Evolutionary conservation across 208 protist genomes (phyloP).

Genomic region (Leishmania guyanensis): DNA sequence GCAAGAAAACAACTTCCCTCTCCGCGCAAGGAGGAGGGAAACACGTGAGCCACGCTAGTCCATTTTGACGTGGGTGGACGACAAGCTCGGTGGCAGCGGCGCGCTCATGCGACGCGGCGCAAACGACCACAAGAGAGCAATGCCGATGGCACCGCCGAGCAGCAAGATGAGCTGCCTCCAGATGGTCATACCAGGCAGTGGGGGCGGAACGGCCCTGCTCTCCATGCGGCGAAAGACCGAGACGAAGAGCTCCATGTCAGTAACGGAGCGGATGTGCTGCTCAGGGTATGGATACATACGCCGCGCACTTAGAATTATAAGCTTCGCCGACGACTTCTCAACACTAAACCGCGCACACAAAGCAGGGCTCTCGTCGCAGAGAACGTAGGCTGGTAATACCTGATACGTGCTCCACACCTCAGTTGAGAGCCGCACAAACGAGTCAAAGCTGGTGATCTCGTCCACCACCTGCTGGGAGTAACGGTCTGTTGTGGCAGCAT

Average conservation of each 20-base stretch:
- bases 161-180: slow-evolving; percentile 24
- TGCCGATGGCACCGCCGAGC: slow-evolving; percentile 17
- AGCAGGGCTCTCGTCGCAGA: slow-evolving; percentile 28
- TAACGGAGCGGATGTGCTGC: slow-evolving; percentile 17
- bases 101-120: slow-evolving; percentile 16
- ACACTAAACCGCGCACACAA: slow-evolving; percentile 23
- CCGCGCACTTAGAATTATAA: slow-evolving; percentile 16
- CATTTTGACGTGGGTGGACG: background rate
- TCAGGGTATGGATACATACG: slow-evolving; percentile 25
- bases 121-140: slow-evolving; percentile 26
- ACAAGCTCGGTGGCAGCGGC: slow-evolving; percentile 9
- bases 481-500: slow-evolving; percentile 19
- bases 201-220: slow-evolving; percentile 27
- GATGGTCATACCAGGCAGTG: slow-evolving; percentile 6
- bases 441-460: slow-evolving; percentile 21
- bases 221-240: slow-evolving; percentile 26
- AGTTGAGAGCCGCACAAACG: slow-evolving; percentile 16
- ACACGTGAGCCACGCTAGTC: slow-evolving; percentile 2
- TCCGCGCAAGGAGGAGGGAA: background rate
- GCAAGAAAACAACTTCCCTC: background rate
- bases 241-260: slow-evolving; percentile 32
- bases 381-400: slow-evolving; percentile 27
- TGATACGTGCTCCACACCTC: slow-evolving; percentile 16
- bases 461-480: slow-evolving; percentile 18
- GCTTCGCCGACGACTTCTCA: slow-evolving; percentile 6